Base-by-base conservation (phyloP, 352 stramenopile species). In the Phytophthora fragariaefolia region DNA sequence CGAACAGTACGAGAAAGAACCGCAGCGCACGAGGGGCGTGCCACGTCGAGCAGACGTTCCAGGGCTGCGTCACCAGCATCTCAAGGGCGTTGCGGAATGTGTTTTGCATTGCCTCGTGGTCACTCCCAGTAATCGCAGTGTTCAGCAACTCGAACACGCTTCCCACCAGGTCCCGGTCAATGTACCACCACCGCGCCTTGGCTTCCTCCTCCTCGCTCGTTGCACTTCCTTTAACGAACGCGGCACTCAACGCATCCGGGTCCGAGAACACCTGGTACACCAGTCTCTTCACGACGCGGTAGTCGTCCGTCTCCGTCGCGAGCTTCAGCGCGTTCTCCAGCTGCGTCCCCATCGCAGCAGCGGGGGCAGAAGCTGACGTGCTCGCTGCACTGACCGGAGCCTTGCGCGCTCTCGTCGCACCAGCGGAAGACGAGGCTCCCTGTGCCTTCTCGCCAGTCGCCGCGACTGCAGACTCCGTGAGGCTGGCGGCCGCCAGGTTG, bases 41-140 rank as follows among this genome's bases (percentile, higher is more conserved):
- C 85, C 85, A 93, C 15, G 79, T 91, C 38, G 85, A 91, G 57
- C 82, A 90, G 17, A 87, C 64, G 48, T 91, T 90, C 85, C 85
- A 93, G 12, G 85, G 80, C 66, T 91, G 83, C 12, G 66, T 89
- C 30, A 91, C 83, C 45, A 91, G 57, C 43, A 71, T 86, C 46
- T 88, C 79, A 20, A 93, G 69, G 15, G 83, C 85, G 49, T 93
- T 93, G 1, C 75, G 66, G 60, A 90, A 85, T 26, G 83, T 93
- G 50, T 92, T 93, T 45, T 89, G 80, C 34, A 92, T 60, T 26
- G 80, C 83, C 7, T 65, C 73, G 5, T 77, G 73, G 48, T 90
- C 79, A 10, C 24, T 61, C 3, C 60, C 59, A 6, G 38, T 46
- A 60, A 89, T 73, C 2, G 73, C 80, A 30, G 63, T 30, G 49